These are phyloP conservation scores for Dothistroma septosporum DNA, from an alignment of 2,329 filamentous ascomycete genomes.

Conservation along the genomic window DNA sequence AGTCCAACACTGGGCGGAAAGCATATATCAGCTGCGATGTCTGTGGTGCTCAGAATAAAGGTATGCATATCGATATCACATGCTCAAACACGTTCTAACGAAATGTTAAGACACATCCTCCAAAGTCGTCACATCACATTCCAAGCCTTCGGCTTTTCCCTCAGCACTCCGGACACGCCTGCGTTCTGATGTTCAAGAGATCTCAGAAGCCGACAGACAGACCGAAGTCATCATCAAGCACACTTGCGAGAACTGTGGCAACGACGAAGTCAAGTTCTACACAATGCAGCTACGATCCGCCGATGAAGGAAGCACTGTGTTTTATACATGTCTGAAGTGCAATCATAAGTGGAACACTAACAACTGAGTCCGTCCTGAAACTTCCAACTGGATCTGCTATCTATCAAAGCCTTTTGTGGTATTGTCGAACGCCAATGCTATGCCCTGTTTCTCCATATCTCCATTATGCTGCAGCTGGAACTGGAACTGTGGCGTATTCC, in stretches of 20 bases:
- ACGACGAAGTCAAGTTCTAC: constrained; percentile 77
- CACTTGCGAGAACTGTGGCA: constrained; percentile 75
- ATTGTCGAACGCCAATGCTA: neutral
- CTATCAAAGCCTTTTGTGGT: neutral
- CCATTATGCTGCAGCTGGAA: constrained; percentile 23
- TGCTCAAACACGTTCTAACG: neutral
- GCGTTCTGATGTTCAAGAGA: constrained; percentile 74
- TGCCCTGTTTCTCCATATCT: neutral
- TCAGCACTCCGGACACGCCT: constrained; percentile 78
- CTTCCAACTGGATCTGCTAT: neutral
- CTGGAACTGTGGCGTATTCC: constrained; percentile 87
- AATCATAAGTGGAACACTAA: constrained; percentile 69
- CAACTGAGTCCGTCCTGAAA: constrained; percentile 47
- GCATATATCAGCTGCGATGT: constrained; percentile 77
- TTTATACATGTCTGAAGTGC: constrained; percentile 77
- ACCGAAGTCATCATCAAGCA: constrained; percentile 66
- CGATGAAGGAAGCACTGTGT: constrained; percentile 90
- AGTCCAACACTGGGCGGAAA: constrained; percentile 71
- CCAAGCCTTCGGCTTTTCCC: constrained; percentile 87
- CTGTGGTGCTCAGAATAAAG: constrained; percentile 80
- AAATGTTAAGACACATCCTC: constrained; percentile 62
- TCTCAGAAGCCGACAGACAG: constrained; percentile 64
- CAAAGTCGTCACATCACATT: constrained; percentile 72
- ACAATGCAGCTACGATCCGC: constrained; percentile 84
- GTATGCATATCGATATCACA: constrained; percentile 42